A percentile compares a stretch with the other conserved stretches of the same genome.
phyloP scores from a whole-genome alignment of 2,329 filamentous ascomycete species.

The Lachnellula subtilissima region DNA sequence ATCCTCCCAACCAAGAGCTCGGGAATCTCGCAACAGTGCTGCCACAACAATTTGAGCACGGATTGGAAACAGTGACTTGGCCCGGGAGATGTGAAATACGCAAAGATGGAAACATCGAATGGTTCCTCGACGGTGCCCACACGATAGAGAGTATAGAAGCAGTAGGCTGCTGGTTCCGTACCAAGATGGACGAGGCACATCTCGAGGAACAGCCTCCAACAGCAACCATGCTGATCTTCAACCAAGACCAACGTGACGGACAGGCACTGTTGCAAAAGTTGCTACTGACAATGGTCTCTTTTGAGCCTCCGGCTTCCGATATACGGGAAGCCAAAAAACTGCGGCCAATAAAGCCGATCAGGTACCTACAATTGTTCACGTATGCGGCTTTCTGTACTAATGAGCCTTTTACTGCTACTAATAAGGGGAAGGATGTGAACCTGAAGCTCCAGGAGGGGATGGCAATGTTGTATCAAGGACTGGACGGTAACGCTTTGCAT shows the following conservation, averaged over 20 bases:
- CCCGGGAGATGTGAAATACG: slow-evolving; percentile 71
- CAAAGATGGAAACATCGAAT: slow-evolving; percentile 55
- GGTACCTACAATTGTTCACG: slow-evolving; percentile 47
- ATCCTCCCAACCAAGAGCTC: neutral
- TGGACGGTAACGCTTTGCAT: slow-evolving; percentile 44
- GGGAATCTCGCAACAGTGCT: neutral
- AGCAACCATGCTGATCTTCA: slow-evolving; percentile 67
- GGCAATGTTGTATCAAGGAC: slow-evolving; percentile 53
- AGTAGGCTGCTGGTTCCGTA: slow-evolving; percentile 74
- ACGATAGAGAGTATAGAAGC: slow-evolving; percentile 83
- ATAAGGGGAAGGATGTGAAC: slow-evolving; percentile 36
- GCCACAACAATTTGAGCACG: slow-evolving; percentile 38
- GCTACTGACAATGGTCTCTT: neutral
- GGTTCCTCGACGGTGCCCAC: slow-evolving; percentile 94
- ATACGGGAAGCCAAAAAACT: too few species aligned
- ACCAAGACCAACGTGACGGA: slow-evolving; percentile 84
- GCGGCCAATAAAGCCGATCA: neutral
- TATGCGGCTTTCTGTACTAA: slow-evolving; percentile 81
- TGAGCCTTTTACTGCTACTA: slow-evolving; percentile 49
- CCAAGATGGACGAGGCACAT: slow-evolving; percentile 29
- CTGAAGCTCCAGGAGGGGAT: slow-evolving; percentile 65
- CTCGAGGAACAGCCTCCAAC: slow-evolving; percentile 4
- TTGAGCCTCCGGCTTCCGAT: neutral
- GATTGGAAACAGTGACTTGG: slow-evolving; percentile 69
- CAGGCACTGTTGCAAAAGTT: slow-evolving; percentile 44